Evolutionary conservation across 129 eudicot genomes (phyloP), one percentile per base, ranked within the genome.

Genomic region (Flaveria robusta): DNA sequence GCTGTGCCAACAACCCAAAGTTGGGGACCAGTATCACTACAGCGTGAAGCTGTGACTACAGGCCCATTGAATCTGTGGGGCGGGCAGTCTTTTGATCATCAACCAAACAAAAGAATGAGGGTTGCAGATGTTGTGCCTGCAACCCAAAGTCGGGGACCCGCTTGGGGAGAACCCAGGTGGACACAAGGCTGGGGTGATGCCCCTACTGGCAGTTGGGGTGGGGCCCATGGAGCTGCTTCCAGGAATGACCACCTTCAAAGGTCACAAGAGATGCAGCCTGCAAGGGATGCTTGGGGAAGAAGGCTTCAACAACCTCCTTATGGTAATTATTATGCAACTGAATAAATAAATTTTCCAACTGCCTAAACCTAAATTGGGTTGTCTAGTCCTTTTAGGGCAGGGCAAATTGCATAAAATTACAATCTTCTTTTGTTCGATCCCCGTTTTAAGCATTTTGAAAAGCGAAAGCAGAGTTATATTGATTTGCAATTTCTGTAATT

Each of bases 201-300:
- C 20, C 45, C 43, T 29, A 27, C 42, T 29, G 45, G 68, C 5
- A 42, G 45, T 29, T 29, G 68, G 68, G 68, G 68, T 64, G 65
- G 65, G 13, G 66, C 27, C 50, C 70, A 26, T 8, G 50, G 60
- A 45, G 50, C 16, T 54, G 66, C 14, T 34, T 70, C 62, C 62
- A 41, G 62, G 75, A 19, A 15, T 55, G 14, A 59, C 49, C 26
- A 31, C 45, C 26, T 13, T 29, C 68, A 3, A 39, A 27, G 79
- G 69, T 8, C 68, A 69, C 73, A 62, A 37, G 84, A 69, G 64
- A 24, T 69, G 34, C 81, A 45, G 66, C 72, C 9, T 19, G 67
- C 67, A 37, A 20, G 55, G 72, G 66, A 74, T 22, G 20, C 18
- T 2, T 24, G 81, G 81, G 78, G 81, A 76, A 54, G 69, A 76